phyloP scores from a whole-genome alignment of 352 stramenopile genomes.

The Globisporangium alternatum region DNA sequence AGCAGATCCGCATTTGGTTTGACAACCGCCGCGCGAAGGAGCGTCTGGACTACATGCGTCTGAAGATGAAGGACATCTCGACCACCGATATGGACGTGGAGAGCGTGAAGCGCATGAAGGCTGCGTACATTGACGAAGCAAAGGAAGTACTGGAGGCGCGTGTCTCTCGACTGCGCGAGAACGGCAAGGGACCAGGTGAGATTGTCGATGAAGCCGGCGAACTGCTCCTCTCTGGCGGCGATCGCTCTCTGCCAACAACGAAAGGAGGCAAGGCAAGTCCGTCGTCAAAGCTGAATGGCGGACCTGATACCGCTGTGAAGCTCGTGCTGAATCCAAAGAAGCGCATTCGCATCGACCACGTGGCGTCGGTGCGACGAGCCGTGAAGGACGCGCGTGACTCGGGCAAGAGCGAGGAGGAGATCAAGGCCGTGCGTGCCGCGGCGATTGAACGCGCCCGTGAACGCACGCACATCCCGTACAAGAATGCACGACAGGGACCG shows the following conservation, averaged over 20 bases:
- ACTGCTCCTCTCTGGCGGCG: conserved; percentile 49
- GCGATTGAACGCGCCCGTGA: conserved; percentile 78
- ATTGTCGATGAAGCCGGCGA: conserved; percentile 83
- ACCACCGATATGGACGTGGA: conserved; percentile 81
- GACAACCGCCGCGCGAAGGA: conserved; percentile 86
- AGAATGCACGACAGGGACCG: conserved; percentile 67
- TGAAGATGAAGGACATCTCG: conserved; percentile 89
- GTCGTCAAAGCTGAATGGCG: conserved; percentile 29
- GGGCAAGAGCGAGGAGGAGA: conserved; percentile 76
- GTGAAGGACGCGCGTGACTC: conserved; percentile 74
- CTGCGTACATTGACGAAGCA: conserved; percentile 84
- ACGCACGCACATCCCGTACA: conserved; percentile 76
- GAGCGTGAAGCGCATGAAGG: conserved; percentile 86
- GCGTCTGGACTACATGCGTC: conserved; percentile 83
- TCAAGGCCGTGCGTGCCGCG: conserved; percentile 57
- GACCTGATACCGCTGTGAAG: conserved; percentile 9
- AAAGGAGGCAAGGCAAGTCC: conserved; percentile 35
- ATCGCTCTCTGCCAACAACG: conserved; percentile 38
- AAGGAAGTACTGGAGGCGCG: conserved; percentile 85
- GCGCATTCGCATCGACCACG: conserved; percentile 82
- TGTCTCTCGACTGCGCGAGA: conserved; percentile 79
- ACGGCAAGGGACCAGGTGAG: conserved; percentile 55
- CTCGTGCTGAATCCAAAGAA: conserved; percentile 57
- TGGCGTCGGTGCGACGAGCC: conserved; percentile 78
- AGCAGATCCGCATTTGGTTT: conserved; percentile 89